Conservation (phyloP, 2,329 filamentous ascomycete species). For the Colletotrichum karsti region DNA sequence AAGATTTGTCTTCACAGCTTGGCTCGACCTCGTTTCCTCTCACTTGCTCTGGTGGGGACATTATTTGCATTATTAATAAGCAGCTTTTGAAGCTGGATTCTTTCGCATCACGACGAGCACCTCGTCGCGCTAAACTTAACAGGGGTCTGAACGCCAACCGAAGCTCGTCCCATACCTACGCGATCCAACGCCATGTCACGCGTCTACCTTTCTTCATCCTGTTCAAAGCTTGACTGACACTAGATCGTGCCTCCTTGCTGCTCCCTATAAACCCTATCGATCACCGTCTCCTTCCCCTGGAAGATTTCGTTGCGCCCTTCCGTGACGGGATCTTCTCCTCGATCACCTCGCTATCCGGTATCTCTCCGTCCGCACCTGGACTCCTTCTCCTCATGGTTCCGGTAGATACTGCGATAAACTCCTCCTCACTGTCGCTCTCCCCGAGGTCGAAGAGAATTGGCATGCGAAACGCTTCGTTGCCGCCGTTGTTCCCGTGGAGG, state of each 20-base stretch:
- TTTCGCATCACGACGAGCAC: not conserved
- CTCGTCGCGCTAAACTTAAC: conserved; percentile 10
- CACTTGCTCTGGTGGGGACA: not conserved
- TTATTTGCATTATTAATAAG: not conserved
- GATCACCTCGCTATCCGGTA: conserved; percentile 63
- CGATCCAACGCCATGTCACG: conserved; percentile 22
- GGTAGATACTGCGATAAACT: conserved; percentile 72
- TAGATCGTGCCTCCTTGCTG: not conserved
- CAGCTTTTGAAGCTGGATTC: not conserved
- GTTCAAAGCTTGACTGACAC: not conserved
- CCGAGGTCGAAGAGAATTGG: conserved; percentile 93
- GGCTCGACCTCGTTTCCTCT: not conserved
- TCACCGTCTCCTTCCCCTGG: conserved; percentile 23
- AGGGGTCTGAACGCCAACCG: conserved; percentile 14
- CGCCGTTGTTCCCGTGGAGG: conserved; percentile 61
- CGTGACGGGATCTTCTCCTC: conserved; percentile 50
- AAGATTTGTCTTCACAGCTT: not conserved
- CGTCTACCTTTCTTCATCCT: not conserved
- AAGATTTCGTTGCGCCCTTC: conserved; percentile 40
- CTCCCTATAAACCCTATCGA: not conserved
- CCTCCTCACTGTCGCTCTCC: conserved; percentile 95
- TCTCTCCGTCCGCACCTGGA: conserved; percentile 74
- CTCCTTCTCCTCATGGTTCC: conserved; percentile 91
- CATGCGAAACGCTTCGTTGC: conserved; percentile 74
- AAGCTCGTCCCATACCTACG: conserved; percentile 21